Base-by-base conservation (phyloP, 352 stramenopile genomes). In the Saprolegnia parasitica region DNA sequence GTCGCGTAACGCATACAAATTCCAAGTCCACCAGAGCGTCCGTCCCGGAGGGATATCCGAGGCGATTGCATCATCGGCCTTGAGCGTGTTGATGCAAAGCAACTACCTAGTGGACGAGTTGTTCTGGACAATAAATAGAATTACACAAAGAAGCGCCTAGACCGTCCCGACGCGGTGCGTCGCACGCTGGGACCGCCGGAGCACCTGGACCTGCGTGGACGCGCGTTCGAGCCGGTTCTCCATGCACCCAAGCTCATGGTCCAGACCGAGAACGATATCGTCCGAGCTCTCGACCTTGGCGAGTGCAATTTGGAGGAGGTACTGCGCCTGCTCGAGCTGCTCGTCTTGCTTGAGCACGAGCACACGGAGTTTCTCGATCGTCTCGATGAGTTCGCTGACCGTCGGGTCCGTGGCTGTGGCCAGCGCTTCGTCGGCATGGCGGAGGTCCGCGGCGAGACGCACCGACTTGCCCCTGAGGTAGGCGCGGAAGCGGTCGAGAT, bases 261-360 rank as follows among this genome's bases (percentile, higher is more conserved):
- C 52, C 3, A 60, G 24, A 20, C 20, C 52, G 24, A 35, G 1
- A 9, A 40, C 52, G 35, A 60, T 60, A 24, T 60, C 52, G 35
- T 60, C 52, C 52, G 52, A 60, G 13, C 11, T 60, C 20, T 60
- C 52, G 35, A 60, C 52, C n/a, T 60, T 60, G 24, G 35, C 52
- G 35, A 60, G 52, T 20, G 52, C 52, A 16, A 60, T 24, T 26
- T 16, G 16, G 35, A 60, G 52, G 3, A 60, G n/a, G 35, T 40
- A n/a, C 16, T 40, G 52, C 13, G 52, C 52, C 20, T 60, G 52
- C 35, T 60, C 52, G 52, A 60, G 52, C 20, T 60, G 52, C 20
- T 60, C 52, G 35, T 60, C 52, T 24, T 60, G 52, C 20, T 60
- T 60, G 13, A 60, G 11, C 13, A 60, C 52, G 10, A 60, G 35